phyloP scores from a whole-genome alignment of 2,329 filamentous ascomycete species.

The Didymella lethalis region DNA sequence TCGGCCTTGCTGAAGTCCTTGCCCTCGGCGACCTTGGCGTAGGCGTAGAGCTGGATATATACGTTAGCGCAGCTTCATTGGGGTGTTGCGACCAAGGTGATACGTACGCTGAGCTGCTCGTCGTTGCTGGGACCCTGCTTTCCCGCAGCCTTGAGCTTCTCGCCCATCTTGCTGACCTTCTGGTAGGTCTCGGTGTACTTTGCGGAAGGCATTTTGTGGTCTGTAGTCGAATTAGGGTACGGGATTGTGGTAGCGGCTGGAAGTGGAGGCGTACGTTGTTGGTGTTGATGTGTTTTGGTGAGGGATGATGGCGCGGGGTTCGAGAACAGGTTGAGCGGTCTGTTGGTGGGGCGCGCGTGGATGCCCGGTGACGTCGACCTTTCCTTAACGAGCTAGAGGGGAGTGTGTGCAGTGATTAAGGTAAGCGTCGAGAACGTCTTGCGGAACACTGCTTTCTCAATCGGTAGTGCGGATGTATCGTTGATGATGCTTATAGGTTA shows the following conservation, averaged over 20 bases:
- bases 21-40: slow-evolving; percentile 54
- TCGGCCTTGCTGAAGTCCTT: slow-evolving; percentile 53
- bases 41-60: slow-evolving; percentile 58
- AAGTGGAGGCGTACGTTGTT: neutral
- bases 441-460: neutral
- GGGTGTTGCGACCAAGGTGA: neutral
- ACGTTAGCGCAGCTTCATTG: slow-evolving; percentile 11
- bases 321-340: slow-evolving; percentile 20
- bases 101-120: slow-evolving; percentile 60
- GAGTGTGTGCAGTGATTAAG: neutral
- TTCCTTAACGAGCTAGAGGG: slow-evolving; percentile 1
- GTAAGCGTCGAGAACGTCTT: neutral
- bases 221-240: neutral
- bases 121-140: slow-evolving; percentile 43
- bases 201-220: slow-evolving; percentile 38
- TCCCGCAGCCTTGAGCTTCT: slow-evolving; percentile 40
- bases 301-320: slow-evolving; percentile 16
- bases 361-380: slow-evolving; percentile 21
- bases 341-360: slow-evolving; percentile 24
- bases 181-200: slow-evolving; percentile 44
- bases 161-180: slow-evolving; percentile 43
- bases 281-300: slow-evolving; percentile 8
- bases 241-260: too few species aligned
- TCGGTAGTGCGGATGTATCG: neutral
- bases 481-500: neutral